phyloP scores from a whole-genome alignment of 2,329 filamentous ascomycete species.

The Alternaria ventricosa region DNA sequence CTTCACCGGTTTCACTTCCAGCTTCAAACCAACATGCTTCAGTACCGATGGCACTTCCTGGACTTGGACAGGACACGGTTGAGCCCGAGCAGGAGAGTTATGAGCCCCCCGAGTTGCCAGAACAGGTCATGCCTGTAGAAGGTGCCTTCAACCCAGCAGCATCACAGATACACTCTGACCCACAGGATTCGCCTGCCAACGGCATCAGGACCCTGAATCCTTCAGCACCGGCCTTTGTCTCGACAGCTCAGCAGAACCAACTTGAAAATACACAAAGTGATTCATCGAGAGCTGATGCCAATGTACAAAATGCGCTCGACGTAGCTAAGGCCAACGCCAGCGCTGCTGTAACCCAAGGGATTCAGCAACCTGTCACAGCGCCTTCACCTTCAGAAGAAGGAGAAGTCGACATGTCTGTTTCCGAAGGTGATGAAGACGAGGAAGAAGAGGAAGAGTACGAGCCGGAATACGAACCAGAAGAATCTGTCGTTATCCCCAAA shows the following conservation, averaged over 20 bases:
- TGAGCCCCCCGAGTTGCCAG: not conserved
- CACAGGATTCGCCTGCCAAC: not conserved
- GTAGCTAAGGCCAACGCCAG: not conserved
- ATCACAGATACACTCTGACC: not conserved
- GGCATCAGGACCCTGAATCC: not conserved
- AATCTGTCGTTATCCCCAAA: slow-evolving; percentile 13
- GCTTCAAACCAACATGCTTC: not conserved
- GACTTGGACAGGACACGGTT: slow-evolving; percentile 13
- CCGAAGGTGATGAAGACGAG: slow-evolving; percentile 31
- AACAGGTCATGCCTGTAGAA: not conserved
- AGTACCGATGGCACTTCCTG: slow-evolving; percentile 16
- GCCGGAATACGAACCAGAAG: slow-evolving; percentile 40
- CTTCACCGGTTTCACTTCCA: not conserved
- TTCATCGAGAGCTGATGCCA: not conserved
- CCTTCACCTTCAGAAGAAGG: slow-evolving; percentile 39
- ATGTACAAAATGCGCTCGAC: not conserved
- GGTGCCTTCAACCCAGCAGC: not conserved
- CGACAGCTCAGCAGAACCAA: slow-evolving; percentile 39
- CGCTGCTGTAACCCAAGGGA: slow-evolving; percentile 3
- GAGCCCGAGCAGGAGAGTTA: not conserved
- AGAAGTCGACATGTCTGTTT: slow-evolving; percentile 46
- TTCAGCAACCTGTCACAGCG: not conserved
- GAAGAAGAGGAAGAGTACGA: slow-evolving; percentile 31
- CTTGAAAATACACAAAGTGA: not conserved
- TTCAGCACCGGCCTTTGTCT: slow-evolving; percentile 31